Percentiles rank a stretch among this genome's conserved stretches.
These are phyloP conservation scores for Lentinus tigrinus DNA, from an alignment of 768 basidiomycete species.

Conservation along the genomic window DNA sequence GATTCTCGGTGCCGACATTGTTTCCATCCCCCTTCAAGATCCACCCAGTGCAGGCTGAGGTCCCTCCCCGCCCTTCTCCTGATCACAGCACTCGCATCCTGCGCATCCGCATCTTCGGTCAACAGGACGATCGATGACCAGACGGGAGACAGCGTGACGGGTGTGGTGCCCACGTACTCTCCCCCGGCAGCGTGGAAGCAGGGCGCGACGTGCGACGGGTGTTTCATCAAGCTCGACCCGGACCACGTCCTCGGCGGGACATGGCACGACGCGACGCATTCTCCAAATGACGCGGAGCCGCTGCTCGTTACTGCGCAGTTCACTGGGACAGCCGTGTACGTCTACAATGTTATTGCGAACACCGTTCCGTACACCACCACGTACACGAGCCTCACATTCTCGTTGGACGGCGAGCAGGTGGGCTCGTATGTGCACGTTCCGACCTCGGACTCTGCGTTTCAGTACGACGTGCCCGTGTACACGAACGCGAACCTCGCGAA, in stretches of 20 bases:
- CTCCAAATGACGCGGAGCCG: neutral
- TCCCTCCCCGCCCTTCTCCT: too few species aligned
- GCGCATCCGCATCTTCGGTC: neutral
- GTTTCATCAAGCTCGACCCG: conserved; percentile 1
- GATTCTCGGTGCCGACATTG: too few species aligned
- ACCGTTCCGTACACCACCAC: neutral
- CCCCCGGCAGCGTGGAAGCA: conserved; percentile 2
- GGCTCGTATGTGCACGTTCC: neutral
- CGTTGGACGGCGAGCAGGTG: neutral
- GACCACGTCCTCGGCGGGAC: conserved; percentile 6
- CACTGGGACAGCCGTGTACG: conserved; percentile 14
- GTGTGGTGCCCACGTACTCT: conserved; percentile 3
- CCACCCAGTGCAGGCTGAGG: too few species aligned
- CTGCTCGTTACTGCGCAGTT: neutral
- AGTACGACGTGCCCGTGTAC: conserved; percentile 12
- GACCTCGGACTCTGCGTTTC: neutral
- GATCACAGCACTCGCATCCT: neutral
- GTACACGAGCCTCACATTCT: conserved; percentile 9
- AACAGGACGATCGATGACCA: conserved; percentile 18
- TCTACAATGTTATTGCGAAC: conserved; percentile 11
- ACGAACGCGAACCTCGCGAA: neutral
- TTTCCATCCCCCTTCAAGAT: too few species aligned
- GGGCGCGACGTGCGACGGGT: conserved; percentile 8
- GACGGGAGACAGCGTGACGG: conserved; percentile 16
- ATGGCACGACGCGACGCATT: conserved; percentile 15